Base-by-base conservation (phyloP, 805 yeast genomes). In the Ogataea paradorogensis region DNA sequence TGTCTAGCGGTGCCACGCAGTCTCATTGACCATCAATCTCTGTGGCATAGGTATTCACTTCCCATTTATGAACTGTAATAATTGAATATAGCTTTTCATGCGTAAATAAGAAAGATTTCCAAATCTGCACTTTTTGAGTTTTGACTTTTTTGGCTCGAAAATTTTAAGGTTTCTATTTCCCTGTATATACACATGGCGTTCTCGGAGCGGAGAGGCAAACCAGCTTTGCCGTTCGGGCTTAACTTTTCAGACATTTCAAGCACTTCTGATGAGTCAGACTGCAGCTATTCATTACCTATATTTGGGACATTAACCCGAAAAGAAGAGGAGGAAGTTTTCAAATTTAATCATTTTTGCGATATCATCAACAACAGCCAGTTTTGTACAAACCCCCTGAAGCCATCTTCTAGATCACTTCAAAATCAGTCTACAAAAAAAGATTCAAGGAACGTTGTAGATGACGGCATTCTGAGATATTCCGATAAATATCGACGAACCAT, bases 391-490 rank as follows among this genome's bases (percentile, higher is more conserved):
- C 28, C 39, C 45, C n/a, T 52, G 57, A 21, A 52, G 62, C 26
- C 59, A 9, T 23, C 8, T 9, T 23, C 4, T 5, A 23, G 10
- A 11, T 23, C 25, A 3, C n/a, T 9, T 11, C 25, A 9, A 23
- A 23, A 23, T 7, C 25, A 23, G n/a, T 72, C 71, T 14, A 70
- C 65, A 30, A n/a, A n/a, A 23, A 23, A 23, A 20, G 7, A 14
- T 24, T 7, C n/a, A 13, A 8, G n/a, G 23, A 38, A 13, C 9
- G 13, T 16, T 15, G 59, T 69, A 2, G 69, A 70, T 39, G 95
- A 86, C 57, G 89, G 91, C 2, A 74, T 90, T 30, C 77, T 81
- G 56, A 72, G 97, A 52, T 87, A 87, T 57, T 79, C 95, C 2
- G 97, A 90, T 61, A 72, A 71, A 20, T 38, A 38, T 23, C 27